Evolutionary conservation across 139 green algal species (phyloP), one percentile per base, ranked within the genome.

Genomic region (Tetradesmus lagerheimii): DNA sequence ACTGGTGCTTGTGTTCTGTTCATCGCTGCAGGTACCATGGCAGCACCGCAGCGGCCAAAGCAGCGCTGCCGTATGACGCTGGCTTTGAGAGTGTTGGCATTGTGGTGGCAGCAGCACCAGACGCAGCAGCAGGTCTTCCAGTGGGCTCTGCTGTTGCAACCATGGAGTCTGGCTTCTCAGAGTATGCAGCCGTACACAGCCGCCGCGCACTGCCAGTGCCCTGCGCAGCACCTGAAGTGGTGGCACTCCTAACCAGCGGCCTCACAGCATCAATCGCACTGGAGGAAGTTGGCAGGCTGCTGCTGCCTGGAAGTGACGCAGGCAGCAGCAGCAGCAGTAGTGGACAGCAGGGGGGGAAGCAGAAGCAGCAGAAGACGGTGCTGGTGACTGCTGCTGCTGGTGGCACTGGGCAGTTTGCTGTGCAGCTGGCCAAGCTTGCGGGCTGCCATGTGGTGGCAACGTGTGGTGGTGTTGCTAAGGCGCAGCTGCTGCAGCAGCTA

Each of bases 321-420:
- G 37, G 37, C 53, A 34, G 47, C 86, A 85, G 71, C 47, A 47
- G 41, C n/a, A 85, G 47, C 86, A 93, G 93, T 89, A 8, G 88
- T 97, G 85, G 89, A 89, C 53, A 95, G 92, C 92, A 87, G 38
- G 93, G 2, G n/a, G 89, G 2, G 64, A 85, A 34, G 81, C 14
- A 96, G 79, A 37, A 91, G 87, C 47, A 84, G 20, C 91, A 92
- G 37, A 91, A 99, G 90, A 98, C 94, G 31, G 96, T 99, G 67
- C 94, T 99, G 37, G 96, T 99, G 47, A 99, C 98, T 2, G 98
- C 98, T 12, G 98, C 98, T 5, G 97, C 97, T 1, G 97, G 97
- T 6, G 98, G 98, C 37, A 99, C 97, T 0, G 97, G 97, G 16
- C 98, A 99, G 92, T 98, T 99, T 93, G 97, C 95, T 16, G 97